Base-by-base conservation (phyloP, 2,329 filamentous ascomycete genomes). In the Salinomyces thailandicus region DNA sequence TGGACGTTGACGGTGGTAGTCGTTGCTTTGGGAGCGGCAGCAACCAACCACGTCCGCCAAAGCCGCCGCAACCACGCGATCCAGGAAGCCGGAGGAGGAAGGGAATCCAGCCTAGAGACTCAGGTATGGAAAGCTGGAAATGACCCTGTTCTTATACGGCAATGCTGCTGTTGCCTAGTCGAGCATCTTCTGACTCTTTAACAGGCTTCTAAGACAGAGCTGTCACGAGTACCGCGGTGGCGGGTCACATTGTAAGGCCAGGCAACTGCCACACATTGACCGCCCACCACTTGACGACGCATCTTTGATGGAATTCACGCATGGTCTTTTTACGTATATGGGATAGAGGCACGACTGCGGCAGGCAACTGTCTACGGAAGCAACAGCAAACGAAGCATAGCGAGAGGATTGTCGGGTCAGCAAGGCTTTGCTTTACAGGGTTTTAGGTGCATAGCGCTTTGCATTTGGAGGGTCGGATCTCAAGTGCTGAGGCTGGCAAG, bases 401-500 rank as follows among this genome's bases (percentile, higher is more conserved):
- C n/a, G n/a, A n/a, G n/a, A n/a, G n/a, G n/a, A n/a, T n/a, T n/a
- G n/a, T n/a, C n/a, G n/a, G n/a, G n/a, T n/a, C n/a, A n/a, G n/a
- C n/a, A n/a, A n/a, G n/a, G n/a, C n/a, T n/a, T n/a, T n/a, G n/a
- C n/a, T n/a, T n/a, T n/a, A n/a, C n/a, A n/a, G n/a, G n/a, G n/a
- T n/a, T n/a, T n/a, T n/a, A n/a, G n/a, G n/a, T n/a, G n/a, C n/a
- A n/a, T n/a, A n/a, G n/a, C n/a, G n/a, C n/a, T n/a, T n/a, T n/a
- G n/a, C n/a, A n/a, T n/a, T n/a, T n/a, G 20, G 7, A 24, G 20
- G 20, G 20, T 24, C n/a, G n/a, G n/a, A 15, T 17, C 36, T 32
- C 28, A 38, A 38, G 33, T 15, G 33, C 22, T 35, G 33, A 35
- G 24, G 19, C 22, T 35, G 33, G 33, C 36, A 14, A 13, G 20